Evolutionary conservation across 768 basidiomycete species (phyloP), one percentile per base, ranked within the genome.

Genomic region (Amanita inopinata): DNA sequence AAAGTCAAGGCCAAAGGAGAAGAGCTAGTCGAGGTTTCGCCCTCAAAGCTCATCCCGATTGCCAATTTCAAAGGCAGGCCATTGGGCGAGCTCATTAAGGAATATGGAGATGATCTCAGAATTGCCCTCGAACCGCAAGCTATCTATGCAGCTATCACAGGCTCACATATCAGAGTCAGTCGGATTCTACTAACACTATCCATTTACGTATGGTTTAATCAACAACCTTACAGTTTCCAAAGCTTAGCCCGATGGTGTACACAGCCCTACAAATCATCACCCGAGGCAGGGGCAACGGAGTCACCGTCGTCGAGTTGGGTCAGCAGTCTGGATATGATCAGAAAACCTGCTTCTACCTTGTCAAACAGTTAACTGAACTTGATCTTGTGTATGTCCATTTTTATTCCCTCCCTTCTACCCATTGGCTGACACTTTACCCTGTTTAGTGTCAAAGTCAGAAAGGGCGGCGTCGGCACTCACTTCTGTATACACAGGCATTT

Each of bases 311-410:
- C 9, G 74, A 84, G 23, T 69, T 94, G 10, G 84, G 85, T 18
- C 76, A 77, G 51, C 69, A 75, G 53, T 81, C 89, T 7, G 76
- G 75, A 37, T 90, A 93, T 53, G 89, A 91, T 55, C 86, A 87
- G 56, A 92, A 91, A 60, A 84, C 85, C 1, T 87, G 87, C 49
- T 88, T 87, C 57, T 92, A 93, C 60, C 74, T 90, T 45, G 75
- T 89, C 45, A 76, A 78, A 50, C 79, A 86, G 50, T 65, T 93
- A 12, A 68, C 80, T 2, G 78, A 81, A 39, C 65, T 93, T 40
- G 78, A 74, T 53, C 66, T 86, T 30, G 74, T 91, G 84, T 85
- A 68, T 40, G 80, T 50, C 34, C 41, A 12, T 20, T 28, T 35
- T 34, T 38, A 23, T 34, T 19, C 24, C 24, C 1, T 33, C 7